Evolutionary conservation across 2,329 filamentous ascomycete species (phyloP).

Genomic region (Diaporthe velutina): DNA sequence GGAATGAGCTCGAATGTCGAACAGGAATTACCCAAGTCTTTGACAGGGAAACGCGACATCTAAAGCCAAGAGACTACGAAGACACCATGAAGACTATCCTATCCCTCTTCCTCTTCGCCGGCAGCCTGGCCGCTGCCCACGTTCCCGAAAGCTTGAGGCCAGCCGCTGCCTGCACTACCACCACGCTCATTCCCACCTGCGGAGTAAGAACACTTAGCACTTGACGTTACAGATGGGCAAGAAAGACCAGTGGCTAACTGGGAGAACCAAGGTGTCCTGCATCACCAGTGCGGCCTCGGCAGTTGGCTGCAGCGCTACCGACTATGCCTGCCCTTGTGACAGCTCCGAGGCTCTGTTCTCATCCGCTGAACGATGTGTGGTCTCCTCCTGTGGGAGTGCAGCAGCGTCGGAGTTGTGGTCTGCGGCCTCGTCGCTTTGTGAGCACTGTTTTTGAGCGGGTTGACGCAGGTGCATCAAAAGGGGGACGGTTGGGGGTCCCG

Average conservation of each 20-base stretch:
- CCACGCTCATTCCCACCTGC: neutral
- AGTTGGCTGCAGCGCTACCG: neutral
- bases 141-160: too few species aligned
- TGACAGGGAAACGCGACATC: too few species aligned
- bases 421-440: neutral
- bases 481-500: rapidly evolving
- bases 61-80: constrained; percentile 38
- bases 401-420: neutral
- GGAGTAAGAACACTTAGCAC: neutral
- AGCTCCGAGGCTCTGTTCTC: neutral
- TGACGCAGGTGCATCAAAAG: too few species aligned
- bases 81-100: constrained; percentile 42
- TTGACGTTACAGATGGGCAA: neutral
- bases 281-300: constrained; percentile 20
- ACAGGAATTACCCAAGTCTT: neutral
- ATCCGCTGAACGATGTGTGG: neutral
- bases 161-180: neutral
- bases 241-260: neutral
- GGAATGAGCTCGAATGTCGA: neutral
- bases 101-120: neutral
- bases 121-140: neutral
- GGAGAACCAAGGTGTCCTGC: neutral
- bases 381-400: neutral
- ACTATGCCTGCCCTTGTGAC: neutral
- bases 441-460: neutral